Evolutionary conservation across 345 rosid species (phyloP).

Genomic region (Salix exigua): DNA sequence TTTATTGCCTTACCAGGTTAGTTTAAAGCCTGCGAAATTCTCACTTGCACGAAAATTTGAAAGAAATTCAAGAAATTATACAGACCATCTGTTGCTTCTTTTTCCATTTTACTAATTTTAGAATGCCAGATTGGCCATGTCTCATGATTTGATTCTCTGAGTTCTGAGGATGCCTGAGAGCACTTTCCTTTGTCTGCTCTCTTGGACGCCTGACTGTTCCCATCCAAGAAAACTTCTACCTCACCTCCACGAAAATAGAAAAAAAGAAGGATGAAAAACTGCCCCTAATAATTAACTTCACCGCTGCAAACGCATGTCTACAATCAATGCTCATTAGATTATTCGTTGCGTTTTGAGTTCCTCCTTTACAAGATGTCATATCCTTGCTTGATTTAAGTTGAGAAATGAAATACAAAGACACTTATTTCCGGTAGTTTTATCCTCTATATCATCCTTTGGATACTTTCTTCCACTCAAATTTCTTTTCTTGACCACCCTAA

Average conservation of each 20-base stretch:
- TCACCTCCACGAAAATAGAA: neutral
- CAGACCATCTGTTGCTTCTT: conserved; percentile 18
- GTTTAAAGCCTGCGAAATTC: conserved; percentile 22
- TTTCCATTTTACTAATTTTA: conserved; percentile 13
- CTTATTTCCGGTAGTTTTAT: neutral
- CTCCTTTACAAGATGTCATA: neutral
- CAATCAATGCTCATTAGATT: neutral
- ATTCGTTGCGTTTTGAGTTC: neutral
- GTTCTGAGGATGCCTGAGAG: conserved; percentile 2
- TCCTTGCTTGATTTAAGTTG: too few relatives aligned
- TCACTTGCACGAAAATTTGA: conserved; percentile 17
- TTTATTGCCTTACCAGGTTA: conserved; percentile 99
- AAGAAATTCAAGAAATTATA: conserved; percentile 21
- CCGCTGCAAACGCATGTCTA: neutral
- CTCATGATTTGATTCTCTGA: conserved; percentile 10
- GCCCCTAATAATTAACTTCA: neutral
- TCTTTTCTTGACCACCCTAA: neutral
- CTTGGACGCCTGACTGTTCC: neutral
- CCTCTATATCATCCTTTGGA: neutral
- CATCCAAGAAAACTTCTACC: neutral
- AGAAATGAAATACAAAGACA: neutral
- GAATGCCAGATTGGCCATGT: conserved; percentile 11
- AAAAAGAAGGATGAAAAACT: neutral
- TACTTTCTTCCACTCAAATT: neutral
- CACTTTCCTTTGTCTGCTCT: conserved; percentile 14